Percentiles rank a stretch among this genome's conserved stretches.
phyloP scores from a whole-genome alignment of 805 yeast species.

The Saccharomycopsis guyanensis region DNA sequence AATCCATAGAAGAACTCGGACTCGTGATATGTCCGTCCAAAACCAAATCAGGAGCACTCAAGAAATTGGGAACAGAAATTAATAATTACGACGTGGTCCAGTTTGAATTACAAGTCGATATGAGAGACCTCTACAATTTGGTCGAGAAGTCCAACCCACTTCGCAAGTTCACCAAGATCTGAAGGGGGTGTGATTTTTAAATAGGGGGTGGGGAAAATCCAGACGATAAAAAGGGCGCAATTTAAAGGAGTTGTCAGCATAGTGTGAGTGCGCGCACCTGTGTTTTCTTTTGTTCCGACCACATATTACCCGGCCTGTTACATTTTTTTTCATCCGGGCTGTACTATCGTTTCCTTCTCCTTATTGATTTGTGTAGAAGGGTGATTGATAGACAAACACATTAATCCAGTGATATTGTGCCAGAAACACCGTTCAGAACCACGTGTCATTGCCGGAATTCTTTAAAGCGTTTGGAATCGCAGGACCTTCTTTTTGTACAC shows the following conservation, averaged over 20 bases:
- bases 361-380: background rate
- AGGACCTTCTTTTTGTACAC: no score
- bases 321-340: background rate
- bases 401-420: no score
- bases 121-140: constrained; percentile 39
- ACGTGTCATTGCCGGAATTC: no score
- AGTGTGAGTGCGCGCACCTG: no score
- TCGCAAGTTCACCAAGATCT: constrained; percentile 16
- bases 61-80: constrained; percentile 36
- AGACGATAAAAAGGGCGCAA: no score
- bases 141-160: constrained; percentile 17
- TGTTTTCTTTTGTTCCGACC: no score
- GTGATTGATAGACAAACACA: no score
- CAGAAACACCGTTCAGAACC: no score
- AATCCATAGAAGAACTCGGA: constrained; percentile 48
- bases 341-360: background rate
- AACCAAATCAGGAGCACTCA: constrained; percentile 12
- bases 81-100: constrained; percentile 36
- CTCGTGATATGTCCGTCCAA: constrained; percentile 30
- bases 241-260: no score
- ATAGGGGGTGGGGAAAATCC: no score
- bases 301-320: background rate
- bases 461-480: no score
- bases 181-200: background rate
- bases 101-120: constrained; percentile 43